Percentiles rank a stretch among this genome's conserved stretches.
These are phyloP conservation scores for Cryptococcus depauperatus DNA, from an alignment of 1,284 basidiomycete genomes.

Conservation along the genomic window DNA sequence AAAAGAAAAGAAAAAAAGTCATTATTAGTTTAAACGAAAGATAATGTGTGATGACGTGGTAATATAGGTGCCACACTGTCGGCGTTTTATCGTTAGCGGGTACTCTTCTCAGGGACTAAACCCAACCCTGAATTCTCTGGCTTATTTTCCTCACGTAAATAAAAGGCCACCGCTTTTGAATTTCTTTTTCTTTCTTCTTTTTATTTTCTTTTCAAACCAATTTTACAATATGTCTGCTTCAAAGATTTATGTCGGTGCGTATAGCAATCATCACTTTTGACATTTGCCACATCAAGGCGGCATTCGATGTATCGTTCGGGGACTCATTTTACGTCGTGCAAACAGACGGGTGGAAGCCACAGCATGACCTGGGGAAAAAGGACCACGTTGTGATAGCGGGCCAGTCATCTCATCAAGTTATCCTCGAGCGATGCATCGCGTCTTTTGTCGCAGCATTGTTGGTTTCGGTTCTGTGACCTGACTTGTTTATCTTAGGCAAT, in stretches of 20 bases:
- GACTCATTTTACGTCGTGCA: not conserved
- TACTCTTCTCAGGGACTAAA: too few species aligned
- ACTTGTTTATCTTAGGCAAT: slow-evolving; percentile 35
- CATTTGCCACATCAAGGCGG: not conserved
- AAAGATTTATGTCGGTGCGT: slow-evolving; percentile 27
- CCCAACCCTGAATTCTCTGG: too few species aligned
- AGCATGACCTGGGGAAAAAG: not conserved
- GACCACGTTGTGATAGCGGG: not conserved
- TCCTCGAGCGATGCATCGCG: slow-evolving; percentile 15
- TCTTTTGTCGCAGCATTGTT: slow-evolving; percentile 1
- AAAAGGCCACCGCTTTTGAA: too few species aligned
- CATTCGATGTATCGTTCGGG: slow-evolving; percentile 8
- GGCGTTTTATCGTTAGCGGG: too few species aligned
- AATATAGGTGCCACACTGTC: not conserved
- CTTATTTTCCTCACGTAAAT: too few species aligned
- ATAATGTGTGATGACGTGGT: not conserved
- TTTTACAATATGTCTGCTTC: slow-evolving; percentile 12
- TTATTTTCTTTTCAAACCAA: slow-evolving; percentile 3
- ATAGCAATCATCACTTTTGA: not conserved
- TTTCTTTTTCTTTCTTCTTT: slow-evolving; percentile 6
- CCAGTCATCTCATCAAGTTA: slow-evolving; percentile 1
- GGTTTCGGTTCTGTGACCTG: slow-evolving; percentile 1
- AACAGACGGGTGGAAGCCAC: not conserved
- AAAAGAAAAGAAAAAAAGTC: too few species aligned
- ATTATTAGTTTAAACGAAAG: not conserved